Percentiles rank a stretch among this genome's conserved stretches.
These are phyloP conservation scores for Acacia melanoxylon DNA, from an alignment of 306 rosid species.

Conservation along the genomic window DNA sequence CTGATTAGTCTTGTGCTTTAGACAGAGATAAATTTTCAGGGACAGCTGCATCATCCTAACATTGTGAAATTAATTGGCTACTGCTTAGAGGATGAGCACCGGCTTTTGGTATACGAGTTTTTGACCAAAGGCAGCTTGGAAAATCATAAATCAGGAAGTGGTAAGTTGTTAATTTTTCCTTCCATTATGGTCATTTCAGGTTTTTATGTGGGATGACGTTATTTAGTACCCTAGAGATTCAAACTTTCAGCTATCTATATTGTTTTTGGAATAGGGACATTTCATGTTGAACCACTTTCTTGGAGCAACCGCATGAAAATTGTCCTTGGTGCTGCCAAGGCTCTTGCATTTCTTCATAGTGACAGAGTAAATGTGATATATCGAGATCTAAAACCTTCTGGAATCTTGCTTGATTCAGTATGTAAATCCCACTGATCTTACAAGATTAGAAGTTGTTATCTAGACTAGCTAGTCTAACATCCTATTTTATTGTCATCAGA, in stretches of 20 bases:
- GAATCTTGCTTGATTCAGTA: slow-evolving; percentile 82
- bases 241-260: slow-evolving; percentile 3
- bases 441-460: slow-evolving; percentile 11
- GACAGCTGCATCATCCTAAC: slow-evolving; percentile 88
- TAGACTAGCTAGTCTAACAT: slow-evolving; percentile 30
- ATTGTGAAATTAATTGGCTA: slow-evolving; percentile 88
- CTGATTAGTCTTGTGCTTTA: slow-evolving; percentile 39
- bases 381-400: slow-evolving; percentile 83
- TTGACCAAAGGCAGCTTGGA: slow-evolving; percentile 86
- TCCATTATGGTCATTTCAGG: slow-evolving; percentile 1
- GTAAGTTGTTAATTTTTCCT: slow-evolving; percentile 40
- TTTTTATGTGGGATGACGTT: slow-evolving; percentile 12
- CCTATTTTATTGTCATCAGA: slow-evolving; percentile 45
- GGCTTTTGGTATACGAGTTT: slow-evolving; percentile 86
- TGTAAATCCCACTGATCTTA: slow-evolving; percentile 20
- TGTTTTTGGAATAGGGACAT: slow-evolving; percentile 62
- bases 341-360: slow-evolving; percentile 93
- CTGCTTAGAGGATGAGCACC: slow-evolving; percentile 93
- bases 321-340: slow-evolving; percentile 88
- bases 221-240: neutral
- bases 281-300: slow-evolving; percentile 82
- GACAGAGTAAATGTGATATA: slow-evolving; percentile 89
- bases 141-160: slow-evolving; percentile 87
- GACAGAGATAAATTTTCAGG: slow-evolving; percentile 91
- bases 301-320: slow-evolving; percentile 86